Conservation (phyloP, 129 eudicot genomes). For the Deinandra increscens region DNA sequence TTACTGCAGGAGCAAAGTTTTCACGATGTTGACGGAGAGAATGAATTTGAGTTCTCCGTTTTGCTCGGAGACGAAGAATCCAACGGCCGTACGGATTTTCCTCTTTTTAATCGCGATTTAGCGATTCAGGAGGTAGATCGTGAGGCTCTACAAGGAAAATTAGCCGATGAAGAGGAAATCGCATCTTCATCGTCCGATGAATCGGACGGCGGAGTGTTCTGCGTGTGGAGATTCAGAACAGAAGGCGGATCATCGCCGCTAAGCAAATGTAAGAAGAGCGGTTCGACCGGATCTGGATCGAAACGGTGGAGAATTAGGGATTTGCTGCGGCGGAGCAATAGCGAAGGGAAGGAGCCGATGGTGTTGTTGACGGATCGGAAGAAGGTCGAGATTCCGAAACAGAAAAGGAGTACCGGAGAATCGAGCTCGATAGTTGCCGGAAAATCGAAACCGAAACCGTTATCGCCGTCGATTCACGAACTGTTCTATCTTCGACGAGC, state of each 20-base stretch:
- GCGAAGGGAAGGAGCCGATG: constrained; percentile 65
- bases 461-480: constrained; percentile 52
- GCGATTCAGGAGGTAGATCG: background rate
- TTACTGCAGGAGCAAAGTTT: background rate
- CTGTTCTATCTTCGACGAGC: constrained; percentile 48
- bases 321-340: constrained; percentile 61
- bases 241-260: constrained; percentile 35
- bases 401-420: constrained; percentile 17
- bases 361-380: constrained; percentile 48
- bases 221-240: constrained; percentile 53
- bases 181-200: constrained; percentile 50
- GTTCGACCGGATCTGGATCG: constrained; percentile 69
- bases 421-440: background rate
- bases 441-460: constrained; percentile 25
- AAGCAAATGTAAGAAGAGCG: constrained; percentile 56
- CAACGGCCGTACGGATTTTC: constrained; percentile 35
- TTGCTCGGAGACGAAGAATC: constrained; percentile 14
- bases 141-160: background rate
- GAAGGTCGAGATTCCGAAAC: constrained; percentile 5
- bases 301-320: constrained; percentile 68
- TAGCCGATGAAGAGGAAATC: background rate
- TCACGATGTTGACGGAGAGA: constrained; percentile 16
- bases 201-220: constrained; percentile 42
- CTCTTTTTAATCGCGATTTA: constrained; percentile 46
- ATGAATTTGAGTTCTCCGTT: constrained; percentile 56